Base-by-base conservation (phyloP, 2,329 filamentous ascomycete species). In the Cercospora beticola region DNA sequence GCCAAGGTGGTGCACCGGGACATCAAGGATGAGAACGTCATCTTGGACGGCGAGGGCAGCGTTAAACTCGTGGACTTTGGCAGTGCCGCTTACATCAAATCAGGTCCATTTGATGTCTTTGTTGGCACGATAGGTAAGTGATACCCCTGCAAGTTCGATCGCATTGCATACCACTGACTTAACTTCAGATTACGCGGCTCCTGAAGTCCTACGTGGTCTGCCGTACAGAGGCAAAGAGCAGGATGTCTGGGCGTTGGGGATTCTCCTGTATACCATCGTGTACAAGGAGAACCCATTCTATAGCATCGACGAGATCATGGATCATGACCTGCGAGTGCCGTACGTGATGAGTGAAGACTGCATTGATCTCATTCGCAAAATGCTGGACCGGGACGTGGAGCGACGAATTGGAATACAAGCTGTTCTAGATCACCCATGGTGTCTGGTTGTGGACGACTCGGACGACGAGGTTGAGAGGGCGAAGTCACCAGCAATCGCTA, bases 211-310 rank as follows among this genome's bases (percentile, higher is more conserved):
- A 60, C 93, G 93, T 67, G 95, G 95, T 59, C 91, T 90, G 74
- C 91, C 94, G 16, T 99, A 99, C 81, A 88, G 91, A 73, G 95
- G 95, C 77, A 97, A 96, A 81, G 94, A 97, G 79, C 95, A 99
- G 83, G 95, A 99, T 77, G 93, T 99, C 31, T 99, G 95, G 95
- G 95, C 95, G 0, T 86, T 99, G 16, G 95, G 95, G 26, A 98
- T 99, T 76, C 86, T 99, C 28, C 88, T 99, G 14, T 99, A 99
- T 83, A 99, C 95, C 30, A 97, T 99, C 77, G 91, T 98, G 77
- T 99, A 99, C 86, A 99, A 98, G 82, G 95, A 99, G 82, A 99
- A 99, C 78, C 94, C 95, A 0, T 99, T 97, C 81, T 98, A 98
- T 86, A 96, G 92, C 81, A 95, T 98, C 76, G 95, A 99, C 80